Base-by-base conservation (phyloP, 257 asterid genomes). In the Solanum corneliomulleri region DNA sequence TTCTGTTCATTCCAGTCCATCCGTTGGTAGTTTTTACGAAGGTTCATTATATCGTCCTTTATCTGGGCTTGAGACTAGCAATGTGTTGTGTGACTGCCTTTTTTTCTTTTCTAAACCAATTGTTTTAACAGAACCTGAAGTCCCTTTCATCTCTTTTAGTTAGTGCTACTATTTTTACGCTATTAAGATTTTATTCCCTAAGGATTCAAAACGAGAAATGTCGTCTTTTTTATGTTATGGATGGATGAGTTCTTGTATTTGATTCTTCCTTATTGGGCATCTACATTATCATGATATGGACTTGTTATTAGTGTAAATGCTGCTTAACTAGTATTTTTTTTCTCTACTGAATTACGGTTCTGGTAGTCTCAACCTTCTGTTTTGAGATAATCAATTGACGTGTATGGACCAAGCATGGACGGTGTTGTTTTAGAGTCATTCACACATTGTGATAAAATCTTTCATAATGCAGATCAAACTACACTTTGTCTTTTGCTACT, bases 401-500 rank as follows among this genome's bases (percentile, higher is more conserved):
- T 23, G 56, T 75, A 41, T 41, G 82, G 56, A 75, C 58, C 33
- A 75, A 75, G 83, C 83, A 41, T n/a, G 52, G 3, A 25, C 0
- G 2, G 58, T 41, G 58, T 41, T 76, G 83, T 76, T 44, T 44
- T 25, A 52, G n/a, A 77, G 62, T 77, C 39, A 44, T 14, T 44
- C 9, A 1, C 39, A 77, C 37, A 42, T 77, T 87, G 83, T 68
- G 66, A 71, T 23, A 35, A 49, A 76, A 14, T 16, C 77, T 41
- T 66, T 66, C 23, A 84, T 74, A 87, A 20, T 56, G 74, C 95
- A 96, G 98, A 89, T 91, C 80, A 31, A 86, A 77, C 90, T 94
- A 91, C 88, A 93, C 94, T n/a, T 77, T 93, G 71, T 90, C 98
- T 58, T 97, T 97, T 85, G 96, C 95, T 6, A 92, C 99, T 11